Evolutionary conservation across 225 moss, liverwort and hornwort genomes (phyloP), one percentile per base, ranked within the genome.

Genomic region (Thuidium tamariscinum): DNA sequence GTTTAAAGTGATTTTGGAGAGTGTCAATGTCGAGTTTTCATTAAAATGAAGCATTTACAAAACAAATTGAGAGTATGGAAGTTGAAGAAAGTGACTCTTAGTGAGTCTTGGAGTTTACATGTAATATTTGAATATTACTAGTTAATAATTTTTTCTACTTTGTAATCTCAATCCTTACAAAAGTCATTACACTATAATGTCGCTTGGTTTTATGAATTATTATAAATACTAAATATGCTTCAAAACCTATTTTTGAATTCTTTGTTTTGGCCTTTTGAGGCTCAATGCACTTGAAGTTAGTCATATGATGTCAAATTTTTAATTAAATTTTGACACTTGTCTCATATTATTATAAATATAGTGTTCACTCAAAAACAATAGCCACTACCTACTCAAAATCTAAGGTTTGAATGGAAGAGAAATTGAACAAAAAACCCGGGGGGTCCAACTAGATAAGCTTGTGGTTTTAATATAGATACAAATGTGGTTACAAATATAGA

Each of bases 331-430:
- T 1, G 0, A 30, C 16, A 30, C 11, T n/a, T 34, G 0, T 19
- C 2, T 49, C 4, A 19, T 8, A 42, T 70, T 5, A 15, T 27
- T 15, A 39, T 25, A 8, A 2, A 1, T 41, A 25, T 7, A 16
- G 2, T 70, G 16, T 29, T 7, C 7, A 42, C 0, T 44, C 16
- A 27, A 44, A 39, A 29, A 27, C 2, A 29, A 1, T 17, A 16
- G 29, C 1, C 3, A 27, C 16, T 1, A 44, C 1, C 0, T 71
- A 10, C 5, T 44, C 3, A 42, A 5, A 44, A 29, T 8, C 2
- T 44, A 29, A 1, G 9, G 27, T 3, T 2, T 0, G 0, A 10
- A 0, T 44, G 0, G 3, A 3, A 71, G 27, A 44, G 1, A 71
- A 44, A 29, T 71, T 2, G 16, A 71, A 71, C 27, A 5, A 29